These are phyloP conservation scores for Sarocladium strictum DNA, from an alignment of 2,329 filamentous ascomycete genomes.

Conservation along the genomic window DNA sequence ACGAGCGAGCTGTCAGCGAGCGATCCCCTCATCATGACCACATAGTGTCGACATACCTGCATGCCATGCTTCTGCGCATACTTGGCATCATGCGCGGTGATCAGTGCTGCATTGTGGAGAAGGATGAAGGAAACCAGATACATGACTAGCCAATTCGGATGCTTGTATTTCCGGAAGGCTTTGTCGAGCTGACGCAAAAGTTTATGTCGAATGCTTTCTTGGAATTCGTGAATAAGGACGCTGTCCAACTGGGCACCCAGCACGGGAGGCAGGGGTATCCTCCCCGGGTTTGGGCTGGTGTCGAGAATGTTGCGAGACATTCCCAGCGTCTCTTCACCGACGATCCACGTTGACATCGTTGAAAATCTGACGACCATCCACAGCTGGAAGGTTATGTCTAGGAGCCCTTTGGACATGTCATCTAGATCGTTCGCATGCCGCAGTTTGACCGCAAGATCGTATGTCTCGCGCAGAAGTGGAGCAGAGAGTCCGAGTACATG, in stretches of 20 bases:
- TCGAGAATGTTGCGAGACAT: conserved; percentile 51
- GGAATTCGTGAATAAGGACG: conserved; percentile 55
- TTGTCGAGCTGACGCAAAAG: conserved; percentile 52
- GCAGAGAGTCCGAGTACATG: conserved; percentile 25
- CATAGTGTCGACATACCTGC: conserved; percentile 35
- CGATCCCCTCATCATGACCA: not conserved
- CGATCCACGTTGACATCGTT: conserved; percentile 54
- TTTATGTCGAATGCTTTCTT: conserved; percentile 45
- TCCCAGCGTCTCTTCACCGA: conserved; percentile 52
- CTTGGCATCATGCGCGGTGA: conserved; percentile 52
- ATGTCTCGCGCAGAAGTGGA: conserved; percentile 44
- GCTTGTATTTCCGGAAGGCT: conserved; percentile 52
- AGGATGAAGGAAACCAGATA: conserved; percentile 57
- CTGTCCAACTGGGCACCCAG: conserved; percentile 58
- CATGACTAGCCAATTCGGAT: conserved; percentile 52
- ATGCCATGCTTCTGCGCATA: conserved; percentile 57
- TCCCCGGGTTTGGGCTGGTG: conserved; percentile 47
- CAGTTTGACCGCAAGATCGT: conserved; percentile 31
- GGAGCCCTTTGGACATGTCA: conserved; percentile 35
- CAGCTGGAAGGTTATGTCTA: conserved; percentile 44
- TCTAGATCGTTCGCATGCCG: conserved; percentile 15
- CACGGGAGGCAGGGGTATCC: conserved; percentile 55
- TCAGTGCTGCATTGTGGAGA: conserved; percentile 56
- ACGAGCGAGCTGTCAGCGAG: conserved; percentile 13
- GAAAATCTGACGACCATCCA: conserved; percentile 58